Evolutionary conservation across 2,329 filamentous ascomycete species (phyloP).

Genomic region (Neofusicoccum ribis): DNA sequence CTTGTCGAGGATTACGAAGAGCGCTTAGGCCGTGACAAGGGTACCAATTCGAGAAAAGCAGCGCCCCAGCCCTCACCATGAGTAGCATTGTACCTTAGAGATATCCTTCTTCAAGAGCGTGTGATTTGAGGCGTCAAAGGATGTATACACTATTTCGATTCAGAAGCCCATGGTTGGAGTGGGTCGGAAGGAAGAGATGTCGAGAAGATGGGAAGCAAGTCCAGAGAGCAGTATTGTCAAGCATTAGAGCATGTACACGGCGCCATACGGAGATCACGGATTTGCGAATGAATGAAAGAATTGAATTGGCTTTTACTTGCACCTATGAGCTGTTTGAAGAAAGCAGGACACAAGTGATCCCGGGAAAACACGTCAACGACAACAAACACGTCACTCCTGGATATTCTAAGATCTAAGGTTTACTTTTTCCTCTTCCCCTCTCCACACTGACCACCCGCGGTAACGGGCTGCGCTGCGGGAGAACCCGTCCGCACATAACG

Average conservation of each 20-base stretch:
- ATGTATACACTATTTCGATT: neutral
- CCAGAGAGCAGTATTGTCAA: neutral
- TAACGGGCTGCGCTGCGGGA: conserved; percentile 4
- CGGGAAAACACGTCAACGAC: neutral
- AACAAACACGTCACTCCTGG: no score
- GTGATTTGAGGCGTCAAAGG: neutral
- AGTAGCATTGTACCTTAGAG: neutral
- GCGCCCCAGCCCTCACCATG: neutral
- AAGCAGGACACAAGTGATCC: neutral
- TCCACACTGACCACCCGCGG: neutral
- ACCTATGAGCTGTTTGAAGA: no score
- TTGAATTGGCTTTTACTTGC: neutral
- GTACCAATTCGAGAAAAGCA: neutral
- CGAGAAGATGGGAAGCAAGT: neutral
- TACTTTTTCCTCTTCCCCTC: neutral
- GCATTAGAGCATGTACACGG: conserved; percentile 7
- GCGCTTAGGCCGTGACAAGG: conserved; percentile 37
- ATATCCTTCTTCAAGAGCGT: neutral
- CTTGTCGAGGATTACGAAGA: conserved; percentile 43
- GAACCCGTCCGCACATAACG: neutral
- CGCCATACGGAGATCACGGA: neutral
- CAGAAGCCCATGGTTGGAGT: neutral
- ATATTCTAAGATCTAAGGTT: neutral
- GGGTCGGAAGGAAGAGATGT: neutral
- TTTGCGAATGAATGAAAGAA: conserved; percentile 3